phyloP scores from a whole-genome alignment of 2,329 filamentous ascomycete species.

The Talaromyces sp. region DNA sequence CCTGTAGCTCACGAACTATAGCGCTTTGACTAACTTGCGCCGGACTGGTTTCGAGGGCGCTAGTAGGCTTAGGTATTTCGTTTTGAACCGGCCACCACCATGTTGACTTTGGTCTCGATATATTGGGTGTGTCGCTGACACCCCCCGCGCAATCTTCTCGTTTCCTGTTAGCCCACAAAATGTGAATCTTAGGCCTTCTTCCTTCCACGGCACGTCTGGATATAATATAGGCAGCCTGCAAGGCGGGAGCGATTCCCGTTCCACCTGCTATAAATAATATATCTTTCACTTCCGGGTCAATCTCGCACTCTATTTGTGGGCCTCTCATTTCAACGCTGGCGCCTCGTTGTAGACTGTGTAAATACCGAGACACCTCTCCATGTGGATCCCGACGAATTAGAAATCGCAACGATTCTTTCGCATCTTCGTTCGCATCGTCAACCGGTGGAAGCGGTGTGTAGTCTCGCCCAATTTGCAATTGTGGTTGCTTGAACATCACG shows the following conservation, averaged over 20 bases:
- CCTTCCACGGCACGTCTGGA: conserved; percentile 30
- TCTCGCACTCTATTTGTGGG: conserved; percentile 65
- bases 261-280: conserved; percentile 87
- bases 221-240: conserved; percentile 71
- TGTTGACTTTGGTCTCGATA: conserved; percentile 25
- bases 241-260: conserved; percentile 84
- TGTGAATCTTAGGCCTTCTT: conserved; percentile 54
- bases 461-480: conserved; percentile 83
- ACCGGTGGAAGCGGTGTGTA: conserved; percentile 82
- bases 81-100: conserved; percentile 28
- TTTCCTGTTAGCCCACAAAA: conserved; percentile 77
- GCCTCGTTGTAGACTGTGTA: conserved; percentile 62
- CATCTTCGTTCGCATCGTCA: conserved; percentile 24
- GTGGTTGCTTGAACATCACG: conserved; percentile 90
- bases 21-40: conserved; percentile 21
- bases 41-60: conserved; percentile 4
- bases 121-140: conserved; percentile 46
- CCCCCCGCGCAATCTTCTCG: conserved; percentile 64
- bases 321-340: conserved; percentile 72
- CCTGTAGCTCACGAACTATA: conserved; percentile 62
- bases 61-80: conserved; percentile 15
- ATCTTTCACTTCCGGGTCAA: conserved; percentile 54
- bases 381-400: conserved; percentile 73
- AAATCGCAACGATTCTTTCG: conserved; percentile 55
- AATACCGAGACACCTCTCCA: conserved; percentile 82